Evolutionary conservation across 768 basidiomycete species (phyloP).

Genomic region (Panaeolus papilionaceus): DNA sequence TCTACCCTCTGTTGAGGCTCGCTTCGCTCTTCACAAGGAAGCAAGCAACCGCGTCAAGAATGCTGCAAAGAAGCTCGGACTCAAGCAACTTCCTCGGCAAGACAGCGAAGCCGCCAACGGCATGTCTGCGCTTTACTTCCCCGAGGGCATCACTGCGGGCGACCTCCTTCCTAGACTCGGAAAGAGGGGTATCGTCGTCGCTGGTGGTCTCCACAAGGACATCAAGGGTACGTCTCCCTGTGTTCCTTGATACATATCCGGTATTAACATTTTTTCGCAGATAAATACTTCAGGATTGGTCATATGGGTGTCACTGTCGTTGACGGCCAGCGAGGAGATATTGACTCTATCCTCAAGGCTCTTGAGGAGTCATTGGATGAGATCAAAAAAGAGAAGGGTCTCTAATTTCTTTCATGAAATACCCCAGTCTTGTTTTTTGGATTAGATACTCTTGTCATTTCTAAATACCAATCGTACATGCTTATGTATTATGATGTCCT

Average conservation of each 20-base stretch:
- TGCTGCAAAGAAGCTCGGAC: slow-evolving; percentile 67
- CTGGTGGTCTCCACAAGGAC: slow-evolving; percentile 85
- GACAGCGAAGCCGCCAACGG: slow-evolving; percentile 82
- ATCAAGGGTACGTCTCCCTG: slow-evolving; percentile 84
- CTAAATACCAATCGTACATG: slow-evolving; percentile 2
- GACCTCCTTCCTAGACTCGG: slow-evolving; percentile 81
- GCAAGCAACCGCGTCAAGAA: slow-evolving; percentile 74
- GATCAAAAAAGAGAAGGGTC: slow-evolving; percentile 38
- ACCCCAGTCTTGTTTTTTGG: neutral
- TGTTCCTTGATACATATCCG: slow-evolving; percentile 51
- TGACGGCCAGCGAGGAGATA: slow-evolving; percentile 70
- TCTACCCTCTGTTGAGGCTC: slow-evolving; percentile 71
- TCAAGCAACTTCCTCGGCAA: slow-evolving; percentile 73
- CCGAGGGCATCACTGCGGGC: slow-evolving; percentile 75
- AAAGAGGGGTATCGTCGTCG: slow-evolving; percentile 78
- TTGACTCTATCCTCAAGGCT: slow-evolving; percentile 72
- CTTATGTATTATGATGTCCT: slow-evolving; percentile 5
- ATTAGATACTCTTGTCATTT: neutral
- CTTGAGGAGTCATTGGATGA: slow-evolving; percentile 64
- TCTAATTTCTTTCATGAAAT: neutral
- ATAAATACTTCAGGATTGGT: slow-evolving; percentile 82
- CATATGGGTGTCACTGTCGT: slow-evolving; percentile 92
- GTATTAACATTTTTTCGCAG: slow-evolving; percentile 38
- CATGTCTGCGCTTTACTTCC: slow-evolving; percentile 94
- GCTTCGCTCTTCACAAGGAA: slow-evolving; percentile 77